Evolutionary conservation across 2,329 filamentous ascomycete genomes (phyloP), one percentile per base, ranked within the genome.

Genomic region (Pestalotiopsis sp.): DNA sequence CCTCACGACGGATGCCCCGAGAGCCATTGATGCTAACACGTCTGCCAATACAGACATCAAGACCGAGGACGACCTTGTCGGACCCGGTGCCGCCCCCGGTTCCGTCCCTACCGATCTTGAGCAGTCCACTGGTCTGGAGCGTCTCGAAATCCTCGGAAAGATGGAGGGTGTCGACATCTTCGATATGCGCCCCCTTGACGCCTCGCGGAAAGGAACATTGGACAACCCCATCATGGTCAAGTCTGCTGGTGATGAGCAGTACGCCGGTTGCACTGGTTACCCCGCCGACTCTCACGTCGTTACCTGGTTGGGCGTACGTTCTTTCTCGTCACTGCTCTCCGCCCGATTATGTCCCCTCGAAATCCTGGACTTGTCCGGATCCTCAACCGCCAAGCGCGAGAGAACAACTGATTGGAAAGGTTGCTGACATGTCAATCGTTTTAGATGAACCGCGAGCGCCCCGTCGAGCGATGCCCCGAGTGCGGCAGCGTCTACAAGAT

Each of bases 131-230:
- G 96, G 96, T 93, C 88, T 98, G 70, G 96, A 99, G 88, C 95
- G 96, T 90, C 90, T 99, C 76, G 96, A 99, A 85, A 96, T 99
- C 79, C 88, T 99, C 81, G 96, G 96, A 85, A 99, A 99, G 91
- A 97, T 98, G 92, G 94, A 98, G 88, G 95, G 96, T 74, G 87
- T 98, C 77, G 96, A 99, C 81, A 87, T 98, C 81, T 99, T 99
- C 86, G 95, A 99, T 86, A 97, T 98, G 96, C 92, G 90, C 83
- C 96, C 96, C 72, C 90, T 99, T 76, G 96, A 98, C 82, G 88
- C 95, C 72, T 96, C 92, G 82, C 91, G 96, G 80, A 89, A 89
- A 83, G 95, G 95, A 93, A 98, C 96, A 70, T 82, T 97, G 78
- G 88, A 97, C 73, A 87, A 98, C 85, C 96, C 96, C 76, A 97